Conservation (phyloP, 1,284 basidiomycete species). For the Pseudozyma pruni region DNA sequence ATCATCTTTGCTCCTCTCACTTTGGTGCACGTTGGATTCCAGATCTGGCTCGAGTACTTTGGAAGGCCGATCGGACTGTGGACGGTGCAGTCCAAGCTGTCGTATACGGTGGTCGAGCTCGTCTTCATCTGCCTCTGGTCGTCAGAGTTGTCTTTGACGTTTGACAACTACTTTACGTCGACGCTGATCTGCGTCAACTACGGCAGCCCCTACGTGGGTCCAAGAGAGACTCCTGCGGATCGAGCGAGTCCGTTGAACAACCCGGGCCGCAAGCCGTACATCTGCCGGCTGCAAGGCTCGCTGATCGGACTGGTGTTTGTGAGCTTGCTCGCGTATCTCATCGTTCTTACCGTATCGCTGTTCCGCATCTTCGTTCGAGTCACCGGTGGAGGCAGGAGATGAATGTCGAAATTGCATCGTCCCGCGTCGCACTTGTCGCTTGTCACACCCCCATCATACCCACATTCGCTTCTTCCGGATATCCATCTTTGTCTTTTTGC, state of each 20-base stretch:
- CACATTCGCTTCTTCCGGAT: neutral
- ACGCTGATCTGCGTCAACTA: conserved; percentile 75
- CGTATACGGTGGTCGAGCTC: conserved; percentile 70
- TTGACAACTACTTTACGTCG: conserved; percentile 92
- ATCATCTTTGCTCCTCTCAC: conserved; percentile 87
- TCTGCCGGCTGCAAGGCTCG: conserved; percentile 71
- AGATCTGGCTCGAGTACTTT: conserved; percentile 77
- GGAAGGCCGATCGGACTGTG: conserved; percentile 88
- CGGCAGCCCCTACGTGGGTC: conserved; percentile 71
- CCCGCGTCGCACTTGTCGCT: neutral
- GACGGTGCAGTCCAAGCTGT: conserved; percentile 70
- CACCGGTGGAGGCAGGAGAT: conserved; percentile 31
- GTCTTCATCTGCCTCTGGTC: conserved; percentile 92
- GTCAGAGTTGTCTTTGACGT: conserved; percentile 83
- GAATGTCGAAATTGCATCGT: neutral
- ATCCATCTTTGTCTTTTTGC: no score
- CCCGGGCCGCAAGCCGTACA: conserved; percentile 70
- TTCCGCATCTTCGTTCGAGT: conserved; percentile 61
- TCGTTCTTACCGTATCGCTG: conserved; percentile 61
- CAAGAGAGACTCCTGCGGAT: conserved; percentile 69
- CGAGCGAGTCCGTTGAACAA: conserved; percentile 52
- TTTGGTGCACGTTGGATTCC: conserved; percentile 80
- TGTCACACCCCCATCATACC: neutral
- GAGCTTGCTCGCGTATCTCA: conserved; percentile 66
- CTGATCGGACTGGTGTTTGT: conserved; percentile 71